Base-by-base conservation (phyloP, 495 filamentous ascomycete genomes). In the Darksidea phi region DNA sequence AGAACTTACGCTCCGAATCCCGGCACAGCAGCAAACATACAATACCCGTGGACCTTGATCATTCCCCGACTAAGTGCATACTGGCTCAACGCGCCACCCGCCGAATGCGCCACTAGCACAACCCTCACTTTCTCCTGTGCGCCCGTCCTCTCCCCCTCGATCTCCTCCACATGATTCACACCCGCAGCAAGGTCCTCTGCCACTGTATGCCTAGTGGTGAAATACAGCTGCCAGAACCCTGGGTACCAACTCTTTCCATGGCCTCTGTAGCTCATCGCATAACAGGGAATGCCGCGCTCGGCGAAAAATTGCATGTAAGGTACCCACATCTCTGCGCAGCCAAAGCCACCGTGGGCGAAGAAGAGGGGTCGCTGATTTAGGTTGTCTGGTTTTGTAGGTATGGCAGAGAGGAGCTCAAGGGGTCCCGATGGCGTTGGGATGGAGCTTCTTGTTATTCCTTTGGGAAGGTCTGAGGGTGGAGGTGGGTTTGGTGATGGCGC, bases 191-290 rank as follows among this genome's bases (percentile, higher is more conserved):
- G 48, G 57, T 82, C 79, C 34, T 73, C 64, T 3, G 75, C 79
- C 6, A 81, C 63, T 41, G 62, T 69, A n/a, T 67, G 63, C 52
- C 73, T 72, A 1, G 69, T 73, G 25, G 70, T 75, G 24, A 38
- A 57, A 38, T 71, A 76, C 17, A 74, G 67, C 72, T 75, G 72
- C n/a, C 69, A 53, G 21, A 71, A 78, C 1, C 68, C 66, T 0
- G 77, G 79, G 43, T 75, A 66, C 73, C 77, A 78, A 63, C 77
- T 80, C 38, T 63, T 70, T 13, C 79, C 80, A 64, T 82, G 80
- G 2, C 79, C 80, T 10, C 79, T 71, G 45, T 76, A 61, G 0
- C 75, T 79, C n/a, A 82, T 36, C 13, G 79, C 77, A 56, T 81
- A 81, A 66, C 76, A 78, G 0, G 74, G 70, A 59, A 75, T 71